Evolutionary conservation across 306 rosid species (phyloP).

Genomic region (Ormosia emarginata): DNA sequence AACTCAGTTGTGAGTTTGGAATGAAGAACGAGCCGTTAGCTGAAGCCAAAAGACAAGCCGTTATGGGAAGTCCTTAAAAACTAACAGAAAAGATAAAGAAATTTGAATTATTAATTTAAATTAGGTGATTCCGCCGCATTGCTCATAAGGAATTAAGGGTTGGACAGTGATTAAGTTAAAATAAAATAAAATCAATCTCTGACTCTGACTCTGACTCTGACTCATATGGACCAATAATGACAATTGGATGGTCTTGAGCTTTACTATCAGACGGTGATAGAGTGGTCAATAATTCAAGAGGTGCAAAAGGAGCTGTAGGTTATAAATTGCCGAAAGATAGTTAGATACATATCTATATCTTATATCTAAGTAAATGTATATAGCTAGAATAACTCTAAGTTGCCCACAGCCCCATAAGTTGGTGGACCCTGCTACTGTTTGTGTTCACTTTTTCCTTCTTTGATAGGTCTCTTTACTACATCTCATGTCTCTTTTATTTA

Average conservation of each 20-base stretch:
- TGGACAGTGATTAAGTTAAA: neutral
- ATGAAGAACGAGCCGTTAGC: conserved; percentile 20
- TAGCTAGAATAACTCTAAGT: too few species aligned
- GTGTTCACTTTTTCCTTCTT: conserved; percentile 8
- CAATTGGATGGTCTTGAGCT: neutral
- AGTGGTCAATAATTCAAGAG: neutral
- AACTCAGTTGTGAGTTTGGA: neutral
- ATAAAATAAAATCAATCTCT: neutral
- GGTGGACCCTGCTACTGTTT: neutral
- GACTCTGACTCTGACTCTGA: too few species aligned
- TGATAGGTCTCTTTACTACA: conserved; percentile 15
- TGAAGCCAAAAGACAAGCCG: conserved; percentile 21
- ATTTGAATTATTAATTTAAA: neutral
- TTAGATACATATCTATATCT: too few species aligned
- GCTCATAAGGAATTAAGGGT: neutral
- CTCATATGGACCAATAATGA: neutral
- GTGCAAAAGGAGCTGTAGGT: neutral
- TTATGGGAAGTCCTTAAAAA: conserved; percentile 12
- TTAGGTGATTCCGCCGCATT: conserved; percentile 7
- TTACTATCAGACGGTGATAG: neutral
- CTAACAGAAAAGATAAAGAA: neutral
- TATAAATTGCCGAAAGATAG: too few species aligned
- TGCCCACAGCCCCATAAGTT: neutral
- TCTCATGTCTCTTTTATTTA: neutral
- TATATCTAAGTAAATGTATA: too few species aligned